These are phyloP conservation scores for Pseudonitzschia multiseries DNA, from an alignment of 108 stramenopile species.

Conservation along the genomic window DNA sequence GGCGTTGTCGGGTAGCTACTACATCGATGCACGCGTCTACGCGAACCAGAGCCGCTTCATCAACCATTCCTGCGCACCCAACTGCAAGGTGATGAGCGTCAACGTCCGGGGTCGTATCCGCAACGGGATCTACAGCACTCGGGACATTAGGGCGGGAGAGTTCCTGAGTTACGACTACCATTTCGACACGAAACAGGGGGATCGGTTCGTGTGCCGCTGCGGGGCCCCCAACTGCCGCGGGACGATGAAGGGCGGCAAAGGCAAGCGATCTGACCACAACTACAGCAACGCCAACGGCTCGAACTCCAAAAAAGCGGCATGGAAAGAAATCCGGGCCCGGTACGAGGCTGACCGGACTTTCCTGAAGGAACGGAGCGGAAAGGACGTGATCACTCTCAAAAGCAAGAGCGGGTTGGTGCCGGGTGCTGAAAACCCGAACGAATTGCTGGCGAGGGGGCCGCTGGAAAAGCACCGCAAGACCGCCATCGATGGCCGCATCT, in stretches of 20 bases:
- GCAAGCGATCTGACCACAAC: constrained; percentile 40
- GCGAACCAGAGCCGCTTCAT: constrained; percentile 90
- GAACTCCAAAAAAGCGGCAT: constrained; percentile 26
- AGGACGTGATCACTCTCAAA: constrained; percentile 40
- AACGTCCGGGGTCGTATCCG: constrained; percentile 83
- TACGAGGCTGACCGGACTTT: constrained; percentile 58
- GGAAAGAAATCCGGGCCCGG: constrained; percentile 55
- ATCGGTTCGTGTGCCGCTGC: constrained; percentile 70
- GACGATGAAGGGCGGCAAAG: constrained; percentile 61
- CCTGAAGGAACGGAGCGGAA: constrained; percentile 41
- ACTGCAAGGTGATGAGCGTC: constrained; percentile 80
- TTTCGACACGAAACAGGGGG: constrained; percentile 72
- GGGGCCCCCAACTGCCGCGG: constrained; percentile 78
- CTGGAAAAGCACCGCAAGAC: constrained; percentile 34
- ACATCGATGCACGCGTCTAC: constrained; percentile 87
- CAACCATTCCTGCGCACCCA: constrained; percentile 94
- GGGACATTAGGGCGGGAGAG: constrained; percentile 75
- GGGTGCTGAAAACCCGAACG: constrained; percentile 36
- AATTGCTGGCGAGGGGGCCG: constrained; percentile 55
- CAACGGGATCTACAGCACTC: constrained; percentile 80
- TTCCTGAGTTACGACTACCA: constrained; percentile 93
- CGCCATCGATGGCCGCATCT: constrained; percentile 34
- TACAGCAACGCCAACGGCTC: too few relatives aligned
- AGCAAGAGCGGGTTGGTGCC: constrained; percentile 53
- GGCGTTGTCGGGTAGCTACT: constrained; percentile 78